These are phyloP conservation scores for Stylosanthes scabra DNA, from an alignment of 331 rosid species.

Conservation along the genomic window DNA sequence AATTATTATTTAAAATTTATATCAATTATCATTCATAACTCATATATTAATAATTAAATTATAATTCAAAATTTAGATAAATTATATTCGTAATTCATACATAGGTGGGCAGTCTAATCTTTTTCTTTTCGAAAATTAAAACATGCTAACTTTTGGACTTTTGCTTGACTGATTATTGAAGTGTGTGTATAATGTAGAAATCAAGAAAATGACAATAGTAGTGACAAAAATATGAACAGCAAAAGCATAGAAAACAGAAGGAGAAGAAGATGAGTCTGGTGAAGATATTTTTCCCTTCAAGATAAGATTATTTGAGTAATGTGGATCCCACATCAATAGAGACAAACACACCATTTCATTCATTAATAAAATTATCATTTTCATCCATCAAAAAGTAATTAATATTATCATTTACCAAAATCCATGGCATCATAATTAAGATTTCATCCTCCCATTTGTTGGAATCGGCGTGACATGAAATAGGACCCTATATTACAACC, in stretches of 20 bases:
- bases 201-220: not conserved
- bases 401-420: not conserved
- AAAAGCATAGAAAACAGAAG: not conserved
- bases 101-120: no score
- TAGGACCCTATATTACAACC: not conserved
- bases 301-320: constrained; percentile 15
- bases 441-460: not conserved
- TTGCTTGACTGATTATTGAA: no score
- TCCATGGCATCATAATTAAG: not conserved
- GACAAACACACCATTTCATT: not conserved
- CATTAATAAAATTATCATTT: no score
- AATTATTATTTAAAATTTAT: no score
- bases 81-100: no score
- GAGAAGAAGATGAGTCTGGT: not conserved
- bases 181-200: not conserved
- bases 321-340: constrained; percentile 31
- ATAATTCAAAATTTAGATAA: no score
- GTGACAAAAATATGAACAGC: not conserved
- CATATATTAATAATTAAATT: no score
- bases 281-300: constrained; percentile 17
- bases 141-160: not conserved
- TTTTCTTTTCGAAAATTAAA: no score
- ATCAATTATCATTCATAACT: no score
- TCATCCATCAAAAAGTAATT: not conserved
- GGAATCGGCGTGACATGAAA: not conserved